phyloP scores from a whole-genome alignment of 768 basidiomycete species.

The Gloeopeniophorella convolvens region DNA sequence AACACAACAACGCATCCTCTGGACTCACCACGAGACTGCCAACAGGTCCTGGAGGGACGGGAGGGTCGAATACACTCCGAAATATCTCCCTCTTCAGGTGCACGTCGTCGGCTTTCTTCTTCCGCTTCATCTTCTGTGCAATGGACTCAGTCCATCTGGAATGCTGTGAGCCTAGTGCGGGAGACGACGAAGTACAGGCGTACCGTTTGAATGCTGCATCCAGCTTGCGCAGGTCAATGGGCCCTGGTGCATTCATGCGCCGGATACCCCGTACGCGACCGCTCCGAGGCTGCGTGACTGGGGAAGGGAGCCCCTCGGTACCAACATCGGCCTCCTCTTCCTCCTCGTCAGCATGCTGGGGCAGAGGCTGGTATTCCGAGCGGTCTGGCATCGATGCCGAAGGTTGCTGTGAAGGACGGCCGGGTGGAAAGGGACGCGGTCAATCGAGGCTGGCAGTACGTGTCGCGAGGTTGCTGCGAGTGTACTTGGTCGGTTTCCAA shows the following conservation, averaged over 20 bases:
- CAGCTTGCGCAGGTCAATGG: slow-evolving; percentile 72
- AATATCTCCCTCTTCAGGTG: slow-evolving; percentile 67
- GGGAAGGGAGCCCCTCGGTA: slow-evolving; percentile 24
- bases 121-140: slow-evolving; percentile 76
- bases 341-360: slow-evolving; percentile 36
- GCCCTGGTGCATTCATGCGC: slow-evolving; percentile 43
- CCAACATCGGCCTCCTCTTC: slow-evolving; percentile 35
- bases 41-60: slow-evolving; percentile 32
- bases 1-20: neutral
- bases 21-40: slow-evolving; percentile 35
- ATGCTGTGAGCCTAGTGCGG: neutral
- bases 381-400: slow-evolving; percentile 34
- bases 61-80: slow-evolving; percentile 75
- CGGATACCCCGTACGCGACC: slow-evolving; percentile 22
- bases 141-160: slow-evolving; percentile 81
- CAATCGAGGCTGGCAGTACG: no score
- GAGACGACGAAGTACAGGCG: slow-evolving; percentile 7
- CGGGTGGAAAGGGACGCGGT: no score
- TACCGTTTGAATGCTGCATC: slow-evolving; percentile 82
- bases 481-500: no score
- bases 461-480: no score
- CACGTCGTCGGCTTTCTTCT: slow-evolving; percentile 56
- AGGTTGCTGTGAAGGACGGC: slow-evolving; percentile 34
- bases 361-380: slow-evolving; percentile 41
- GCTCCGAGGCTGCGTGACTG: slow-evolving; percentile 20